Evolutionary conservation across 176 grass and related monocot species (phyloP), one percentile per base, ranked within the genome.

Genomic region (Eragrostis nindensis): DNA sequence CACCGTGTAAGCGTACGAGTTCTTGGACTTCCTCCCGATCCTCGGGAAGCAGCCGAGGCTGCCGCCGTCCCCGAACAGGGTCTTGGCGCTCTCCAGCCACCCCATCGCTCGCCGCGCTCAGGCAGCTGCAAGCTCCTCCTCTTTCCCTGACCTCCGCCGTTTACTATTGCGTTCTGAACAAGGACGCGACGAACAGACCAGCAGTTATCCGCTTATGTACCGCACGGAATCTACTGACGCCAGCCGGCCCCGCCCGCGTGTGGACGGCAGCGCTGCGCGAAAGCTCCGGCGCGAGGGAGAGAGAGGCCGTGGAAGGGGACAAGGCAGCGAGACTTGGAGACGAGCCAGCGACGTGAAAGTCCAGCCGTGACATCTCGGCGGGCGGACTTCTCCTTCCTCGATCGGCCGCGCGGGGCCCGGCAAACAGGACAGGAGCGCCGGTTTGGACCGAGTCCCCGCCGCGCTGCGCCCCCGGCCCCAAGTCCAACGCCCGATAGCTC

Each of bases 31-130:
- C 74, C 66, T 81, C 45, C 77, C 46, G 6, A 85, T 26, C 55
- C 82, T 32, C 6, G 77, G 71, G 15, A 85, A 63, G 82, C 87
- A 89, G 19, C 82, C 82, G 66, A 77, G 45, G 21, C 5, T 46
- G 29, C 86, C 68, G 68, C 68, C 70, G 24, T 32, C 86, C 1
- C 26, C 38, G 64, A 89, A 81, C 52, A 71, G 5, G 71, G 9
- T 57, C 87, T 70, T 80, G 0, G 83, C 32, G 76, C 44, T 80
- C 63, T 80, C 63, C 71, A 71, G 70, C 87, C 56, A 70, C 54
- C 55, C 49, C 87, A 89, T 89, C 70, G 64, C 74, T 4, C 1
- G 32, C 32, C 74, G 39, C 22, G 50, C 66, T 14, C 29, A 2
- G n/a, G n/a, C n/a, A n/a, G 15, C 13, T 8, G 6, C 17, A n/a